Percentiles rank a stretch among this genome's conserved stretches.
phyloP scores from a whole-genome alignment of 768 basidiomycete species.

The Serpula lacrymans region DNA sequence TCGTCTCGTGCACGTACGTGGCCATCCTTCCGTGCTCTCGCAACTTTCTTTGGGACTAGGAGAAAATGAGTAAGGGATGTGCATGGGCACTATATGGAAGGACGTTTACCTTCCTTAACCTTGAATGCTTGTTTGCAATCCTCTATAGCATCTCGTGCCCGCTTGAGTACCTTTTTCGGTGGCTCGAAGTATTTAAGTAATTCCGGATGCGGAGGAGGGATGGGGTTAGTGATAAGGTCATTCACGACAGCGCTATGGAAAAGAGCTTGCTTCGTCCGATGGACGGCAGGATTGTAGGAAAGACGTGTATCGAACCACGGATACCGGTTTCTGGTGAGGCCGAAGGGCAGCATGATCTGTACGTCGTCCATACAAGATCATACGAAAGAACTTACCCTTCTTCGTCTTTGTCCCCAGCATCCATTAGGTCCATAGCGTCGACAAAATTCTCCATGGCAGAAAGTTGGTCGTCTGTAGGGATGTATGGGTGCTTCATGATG shows the following conservation, averaged over 20 bases:
- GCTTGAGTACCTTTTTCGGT: constrained; percentile 64
- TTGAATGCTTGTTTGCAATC: constrained; percentile 66
- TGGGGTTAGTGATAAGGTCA: constrained; percentile 69
- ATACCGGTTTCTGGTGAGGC: constrained; percentile 43
- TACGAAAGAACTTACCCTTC: constrained; percentile 51
- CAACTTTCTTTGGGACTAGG: constrained; percentile 62
- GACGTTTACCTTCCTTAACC: constrained; percentile 65
- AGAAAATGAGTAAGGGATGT: background rate
- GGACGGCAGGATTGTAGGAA: constrained; percentile 87
- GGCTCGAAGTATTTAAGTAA: constrained; percentile 81
- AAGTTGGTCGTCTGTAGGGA: constrained; percentile 76
- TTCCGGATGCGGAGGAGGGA: constrained; percentile 84
- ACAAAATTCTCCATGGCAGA: constrained; percentile 87
- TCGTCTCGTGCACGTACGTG: constrained; percentile 64
- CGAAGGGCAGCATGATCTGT: constrained; percentile 1
- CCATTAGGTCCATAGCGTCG: constrained; percentile 83
- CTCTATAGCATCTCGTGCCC: constrained; percentile 51
- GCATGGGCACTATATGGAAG: background rate
- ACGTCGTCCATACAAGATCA: background rate
- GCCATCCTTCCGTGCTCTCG: constrained; percentile 55
- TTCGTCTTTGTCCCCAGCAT: constrained; percentile 72
- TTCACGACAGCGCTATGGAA: constrained; percentile 81
- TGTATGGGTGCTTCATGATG: constrained; percentile 72
- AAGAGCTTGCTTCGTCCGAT: constrained; percentile 90
- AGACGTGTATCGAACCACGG: constrained; percentile 77